Evolutionary conservation across 495 filamentous ascomycete species (phyloP).

Genomic region (Melanomma pulvis-pyrius): DNA sequence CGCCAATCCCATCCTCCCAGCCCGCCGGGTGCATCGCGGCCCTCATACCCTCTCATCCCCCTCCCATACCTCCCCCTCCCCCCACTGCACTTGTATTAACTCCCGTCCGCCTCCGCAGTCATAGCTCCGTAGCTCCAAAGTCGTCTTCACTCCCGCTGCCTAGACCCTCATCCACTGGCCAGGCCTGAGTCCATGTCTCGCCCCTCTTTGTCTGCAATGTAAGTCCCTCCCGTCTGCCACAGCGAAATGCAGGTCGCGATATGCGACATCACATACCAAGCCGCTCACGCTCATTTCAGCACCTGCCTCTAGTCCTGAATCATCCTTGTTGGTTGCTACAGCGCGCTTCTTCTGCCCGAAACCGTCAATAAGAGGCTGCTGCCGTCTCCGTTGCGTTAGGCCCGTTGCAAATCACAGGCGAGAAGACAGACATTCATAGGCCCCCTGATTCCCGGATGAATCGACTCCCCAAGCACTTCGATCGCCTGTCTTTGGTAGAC

Average conservation of each 20-base stretch:
- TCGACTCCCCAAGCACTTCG: conserved; percentile 30
- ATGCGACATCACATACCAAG: conserved; percentile 29
- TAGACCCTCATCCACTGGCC: conserved; percentile 25
- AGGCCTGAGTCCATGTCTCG: conserved; percentile 33
- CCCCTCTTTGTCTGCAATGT: conserved; percentile 36
- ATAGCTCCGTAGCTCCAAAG: conserved; percentile 31
- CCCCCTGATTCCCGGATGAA: conserved; percentile 37
- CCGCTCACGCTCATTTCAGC: conserved; percentile 32
- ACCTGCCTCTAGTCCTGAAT: conserved; percentile 35
- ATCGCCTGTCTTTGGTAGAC: conserved; percentile 33
- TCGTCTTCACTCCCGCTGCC: conserved; percentile 22
- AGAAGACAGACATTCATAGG: conserved; percentile 35
- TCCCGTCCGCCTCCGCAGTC: conserved; percentile 34
- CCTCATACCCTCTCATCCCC: no score
- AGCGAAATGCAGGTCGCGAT: conserved; percentile 14
- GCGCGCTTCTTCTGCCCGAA: conserved; percentile 26
- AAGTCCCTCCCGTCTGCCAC: conserved; percentile 29
- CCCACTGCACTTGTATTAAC: conserved; percentile 33
- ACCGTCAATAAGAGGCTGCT: conserved; percentile 30
- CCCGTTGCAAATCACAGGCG: conserved; percentile 17
- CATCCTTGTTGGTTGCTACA: conserved; percentile 25
- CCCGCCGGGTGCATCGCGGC: conserved; percentile 26
- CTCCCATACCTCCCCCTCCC: conserved; percentile 1
- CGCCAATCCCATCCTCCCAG: conserved; percentile 33
- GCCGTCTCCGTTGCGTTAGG: conserved; percentile 19